A percentile compares a stretch with the other conserved stretches of the same genome.
Conservation (phyloP, 2,329 filamentous ascomycete genomes). For the Coniochaeta ligniaria region DNA sequence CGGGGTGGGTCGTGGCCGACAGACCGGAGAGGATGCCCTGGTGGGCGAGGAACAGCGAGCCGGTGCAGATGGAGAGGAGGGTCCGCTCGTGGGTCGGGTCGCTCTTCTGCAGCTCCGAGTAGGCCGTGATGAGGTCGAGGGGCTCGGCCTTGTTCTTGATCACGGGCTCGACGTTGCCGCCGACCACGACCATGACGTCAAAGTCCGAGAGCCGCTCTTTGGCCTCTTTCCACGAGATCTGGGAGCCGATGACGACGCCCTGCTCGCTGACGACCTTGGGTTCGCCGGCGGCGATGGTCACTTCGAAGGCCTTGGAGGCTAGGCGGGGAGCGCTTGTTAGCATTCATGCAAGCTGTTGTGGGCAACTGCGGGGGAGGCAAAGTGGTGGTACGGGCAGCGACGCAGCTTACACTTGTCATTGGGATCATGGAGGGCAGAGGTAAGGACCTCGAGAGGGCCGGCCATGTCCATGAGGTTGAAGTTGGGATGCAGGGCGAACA, state of each 20-base stretch:
- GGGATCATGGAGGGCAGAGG: slow-evolving; percentile 42
- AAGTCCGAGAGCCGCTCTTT: slow-evolving; percentile 67
- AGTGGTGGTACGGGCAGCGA: neutral
- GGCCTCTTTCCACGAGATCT: slow-evolving; percentile 74
- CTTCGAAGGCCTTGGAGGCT: slow-evolving; percentile 52
- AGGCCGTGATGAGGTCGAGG: slow-evolving; percentile 65
- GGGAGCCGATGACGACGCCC: slow-evolving; percentile 63
- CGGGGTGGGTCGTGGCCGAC: slow-evolving; percentile 75
- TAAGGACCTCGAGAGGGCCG: slow-evolving; percentile 46
- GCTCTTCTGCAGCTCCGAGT: slow-evolving; percentile 71
- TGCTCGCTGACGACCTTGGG: slow-evolving; percentile 50
- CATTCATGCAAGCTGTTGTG: neutral
- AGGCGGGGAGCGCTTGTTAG: neutral
- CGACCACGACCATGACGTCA: slow-evolving; percentile 72
- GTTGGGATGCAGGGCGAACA: slow-evolving; percentile 53
- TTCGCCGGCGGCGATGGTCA: slow-evolving; percentile 47
- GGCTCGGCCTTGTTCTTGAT: slow-evolving; percentile 64
- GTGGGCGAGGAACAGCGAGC: slow-evolving; percentile 68
- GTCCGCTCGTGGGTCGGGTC: slow-evolving; percentile 76
- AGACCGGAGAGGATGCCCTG: slow-evolving; percentile 72
- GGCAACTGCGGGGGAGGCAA: neutral
- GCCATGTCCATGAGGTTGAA: slow-evolving; percentile 54
- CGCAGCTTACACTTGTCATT: slow-evolving; percentile 40
- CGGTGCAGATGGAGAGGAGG: slow-evolving; percentile 72
- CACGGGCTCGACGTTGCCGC: slow-evolving; percentile 58